Evolutionary conservation across 192 early-diverging fungal genomes (phyloP).

Genomic region (Linnemannia elongata): DNA sequence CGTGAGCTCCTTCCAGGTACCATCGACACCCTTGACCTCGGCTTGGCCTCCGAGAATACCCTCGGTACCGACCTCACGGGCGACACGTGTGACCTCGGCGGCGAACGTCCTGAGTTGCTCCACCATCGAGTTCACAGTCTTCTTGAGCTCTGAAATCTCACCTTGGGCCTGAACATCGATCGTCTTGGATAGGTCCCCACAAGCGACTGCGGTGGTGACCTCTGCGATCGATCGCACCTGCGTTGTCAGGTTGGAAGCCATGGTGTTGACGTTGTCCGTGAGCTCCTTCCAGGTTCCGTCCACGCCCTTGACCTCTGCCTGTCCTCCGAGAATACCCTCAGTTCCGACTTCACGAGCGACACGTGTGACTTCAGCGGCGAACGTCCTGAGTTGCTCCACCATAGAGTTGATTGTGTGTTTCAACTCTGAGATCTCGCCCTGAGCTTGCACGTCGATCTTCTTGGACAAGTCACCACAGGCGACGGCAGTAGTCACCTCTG

Average conservation of each 20-base stretch:
- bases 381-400: constrained; percentile 72
- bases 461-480: constrained; percentile 73
- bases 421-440: constrained; percentile 77
- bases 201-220: constrained; percentile 69
- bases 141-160: constrained; percentile 60
- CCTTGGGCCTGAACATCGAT: constrained; percentile 62
- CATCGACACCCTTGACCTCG: constrained; percentile 62
- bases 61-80: constrained; percentile 72
- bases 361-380: constrained; percentile 68
- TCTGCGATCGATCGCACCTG: constrained; percentile 69
- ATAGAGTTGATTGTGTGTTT: constrained; percentile 78
- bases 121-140: constrained; percentile 67
- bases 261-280: constrained; percentile 73
- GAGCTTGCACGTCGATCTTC: constrained; percentile 70
- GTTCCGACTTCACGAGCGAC: constrained; percentile 66
- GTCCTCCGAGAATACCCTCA: constrained; percentile 65
- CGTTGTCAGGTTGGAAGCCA: constrained; percentile 64
- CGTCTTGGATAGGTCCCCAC: constrained; percentile 65
- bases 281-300: constrained; percentile 77
- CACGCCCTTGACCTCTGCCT: constrained; percentile 65
- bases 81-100: constrained; percentile 73
- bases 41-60: constrained; percentile 70
- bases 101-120: constrained; percentile 67
- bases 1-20: constrained; percentile 69
- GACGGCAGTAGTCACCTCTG: constrained; percentile 72